Evolutionary conservation across 2,329 filamentous ascomycete species (phyloP).

Genomic region (Hypoxylon sp.): DNA sequence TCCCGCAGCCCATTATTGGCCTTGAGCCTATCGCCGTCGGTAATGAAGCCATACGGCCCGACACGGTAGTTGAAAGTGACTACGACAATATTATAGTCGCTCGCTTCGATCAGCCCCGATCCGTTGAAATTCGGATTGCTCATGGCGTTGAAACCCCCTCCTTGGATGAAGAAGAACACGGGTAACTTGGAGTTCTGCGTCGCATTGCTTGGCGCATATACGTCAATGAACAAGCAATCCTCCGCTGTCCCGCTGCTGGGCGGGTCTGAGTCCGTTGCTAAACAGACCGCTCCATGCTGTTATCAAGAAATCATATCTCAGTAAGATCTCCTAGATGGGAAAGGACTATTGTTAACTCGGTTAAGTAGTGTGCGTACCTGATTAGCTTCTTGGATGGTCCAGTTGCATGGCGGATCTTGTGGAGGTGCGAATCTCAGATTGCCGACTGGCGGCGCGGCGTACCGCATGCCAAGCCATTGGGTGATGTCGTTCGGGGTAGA

Average conservation of each 20-base stretch:
- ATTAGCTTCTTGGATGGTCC: constrained; percentile 66
- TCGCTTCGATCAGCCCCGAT: constrained; percentile 70
- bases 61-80: constrained; percentile 84
- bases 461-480: constrained; percentile 82
- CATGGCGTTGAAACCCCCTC: constrained; percentile 70
- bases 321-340: constrained; percentile 1
- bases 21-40: constrained; percentile 67
- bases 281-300: constrained; percentile 49
- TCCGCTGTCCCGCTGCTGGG: constrained; percentile 56
- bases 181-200: constrained; percentile 67
- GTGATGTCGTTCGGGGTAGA: constrained; percentile 69
- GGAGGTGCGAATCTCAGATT: constrained; percentile 76
- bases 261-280: constrained; percentile 43
- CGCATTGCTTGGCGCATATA: constrained; percentile 70
- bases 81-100: constrained; percentile 72
- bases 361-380: constrained; percentile 56
- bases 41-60: constrained; percentile 79
- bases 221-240: constrained; percentile 78
- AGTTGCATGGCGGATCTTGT: constrained; percentile 66
- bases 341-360: neutral
- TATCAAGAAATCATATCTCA: constrained; percentile 13
- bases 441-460: constrained; percentile 76
- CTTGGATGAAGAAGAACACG: constrained; percentile 72
- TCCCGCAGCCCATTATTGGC: constrained; percentile 79
- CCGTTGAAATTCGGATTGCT: constrained; percentile 69